Base-by-base conservation (phyloP, 306 rosid genomes). In the Ormosia semicastrata region DNA sequence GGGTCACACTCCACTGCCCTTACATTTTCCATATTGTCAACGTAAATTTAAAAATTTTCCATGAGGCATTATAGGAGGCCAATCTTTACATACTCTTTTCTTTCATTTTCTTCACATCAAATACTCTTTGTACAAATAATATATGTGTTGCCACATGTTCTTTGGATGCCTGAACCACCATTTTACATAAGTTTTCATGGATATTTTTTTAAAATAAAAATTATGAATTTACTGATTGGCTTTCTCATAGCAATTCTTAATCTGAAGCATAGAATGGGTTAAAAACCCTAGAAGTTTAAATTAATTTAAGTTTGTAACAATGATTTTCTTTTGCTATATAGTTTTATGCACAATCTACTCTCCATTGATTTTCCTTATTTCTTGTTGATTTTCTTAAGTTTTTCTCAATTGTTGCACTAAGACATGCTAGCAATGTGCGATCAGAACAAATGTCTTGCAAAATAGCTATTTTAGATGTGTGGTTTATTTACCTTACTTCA, bases 401-500 rank as follows among this genome's bases (percentile, higher is more conserved):
- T 34, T 62, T 72, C 76, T 12, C 18, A 46, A 53, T 36, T 47
- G 53, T 82, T 71, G 33, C 58, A 66, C 57, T 32, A 7, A 73
- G n/a, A 57, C 67, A 69, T 80, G 59, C 11, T 34, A 57, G 65
- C 72, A 58, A 67, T 57, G 34, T 76, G 13, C 36, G 12, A 37
- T 15, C 50, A 9, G 59, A 59, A 7, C 11, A 14, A 54, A 33
- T 44, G 4, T 67, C 56, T 74, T 33, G 57, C 69, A 60, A 62
- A 24, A 59, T 69, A 43, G 66, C 71, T 54, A 56, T 75, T 52
- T 53, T 40, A 60, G 69, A 47, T 47, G 15, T 69, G 64, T 75
- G 33, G 44, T 63, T 82, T 67, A 57, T 69, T 40, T 36, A 11
- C 33, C 63, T 83, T 86, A n/a, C n/a, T n/a, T n/a, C 58, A 36